Evolutionary conservation across 768 basidiomycete species (phyloP).

Genomic region (Lentinula edodes): DNA sequence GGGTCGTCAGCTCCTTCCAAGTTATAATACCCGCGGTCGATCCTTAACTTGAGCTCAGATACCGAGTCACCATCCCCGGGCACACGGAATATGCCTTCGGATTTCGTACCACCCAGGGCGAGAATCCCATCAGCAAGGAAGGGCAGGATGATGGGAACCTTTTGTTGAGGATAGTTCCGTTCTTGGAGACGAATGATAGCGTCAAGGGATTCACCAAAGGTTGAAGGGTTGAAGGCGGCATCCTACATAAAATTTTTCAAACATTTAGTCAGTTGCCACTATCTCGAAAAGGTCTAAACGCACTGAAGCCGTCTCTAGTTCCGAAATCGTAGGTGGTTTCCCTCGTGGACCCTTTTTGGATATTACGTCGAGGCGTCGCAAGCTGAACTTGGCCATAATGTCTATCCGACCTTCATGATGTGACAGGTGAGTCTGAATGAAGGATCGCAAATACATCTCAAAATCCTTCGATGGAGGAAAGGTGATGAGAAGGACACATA

Average conservation of each 20-base stretch:
- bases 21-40: conserved; percentile 88
- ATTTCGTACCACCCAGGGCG: conserved; percentile 75
- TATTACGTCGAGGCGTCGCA: conserved; percentile 70
- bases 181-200: conserved; percentile 80
- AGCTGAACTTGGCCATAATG: conserved; percentile 86
- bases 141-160: conserved; percentile 88
- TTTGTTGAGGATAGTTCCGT: conserved; percentile 77
- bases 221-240: conserved; percentile 92
- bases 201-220: conserved; percentile 87
- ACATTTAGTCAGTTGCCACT: no score
- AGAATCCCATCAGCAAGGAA: conserved; percentile 92
- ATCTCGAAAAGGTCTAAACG: conserved; percentile 17
- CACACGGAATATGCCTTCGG: conserved; percentile 91
- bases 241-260: no score
- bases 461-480: conserved; percentile 95
- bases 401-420: conserved; percentile 76
- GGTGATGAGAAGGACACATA: conserved; percentile 85
- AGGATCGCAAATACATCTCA: conserved; percentile 76
- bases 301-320: conserved; percentile 90
- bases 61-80: conserved; percentile 89
- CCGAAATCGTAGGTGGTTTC: conserved; percentile 72
- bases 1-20: conserved; percentile 88
- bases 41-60: conserved; percentile 81
- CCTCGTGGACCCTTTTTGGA: conserved; percentile 83
- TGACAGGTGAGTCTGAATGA: conserved; percentile 64